Conservation (phyloP, 129 eudicot genomes). For the Tanacetum coccineum region DNA sequence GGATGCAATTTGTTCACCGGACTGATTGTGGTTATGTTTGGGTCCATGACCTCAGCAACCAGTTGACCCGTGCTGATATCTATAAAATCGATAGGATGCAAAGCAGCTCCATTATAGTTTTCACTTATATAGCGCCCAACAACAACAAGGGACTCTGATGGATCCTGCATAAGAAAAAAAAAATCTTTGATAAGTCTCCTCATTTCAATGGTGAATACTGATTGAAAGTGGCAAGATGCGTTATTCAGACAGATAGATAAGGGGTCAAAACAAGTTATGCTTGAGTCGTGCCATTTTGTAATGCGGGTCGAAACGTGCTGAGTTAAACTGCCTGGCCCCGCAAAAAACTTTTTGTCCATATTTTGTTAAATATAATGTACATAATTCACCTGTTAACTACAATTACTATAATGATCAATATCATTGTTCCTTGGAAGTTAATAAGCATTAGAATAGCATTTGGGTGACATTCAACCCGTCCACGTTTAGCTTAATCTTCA, state of each 20-base stretch:
- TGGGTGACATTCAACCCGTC: neutral
- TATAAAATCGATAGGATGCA: constrained; percentile 95
- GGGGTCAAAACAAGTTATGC: neutral
- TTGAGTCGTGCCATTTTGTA: neutral
- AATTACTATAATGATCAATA: too few species aligned
- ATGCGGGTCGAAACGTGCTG: neutral
- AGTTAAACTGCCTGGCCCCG: neutral
- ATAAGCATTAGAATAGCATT: neutral
- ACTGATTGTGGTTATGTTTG: constrained; percentile 90
- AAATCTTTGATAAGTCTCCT: neutral
- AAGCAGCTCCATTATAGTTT: constrained; percentile 82
- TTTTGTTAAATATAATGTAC: too few species aligned
- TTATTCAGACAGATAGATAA: neutral
- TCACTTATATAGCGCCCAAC: constrained; percentile 97
- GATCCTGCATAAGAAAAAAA: constrained; percentile 57
- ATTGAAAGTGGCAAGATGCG: neutral
- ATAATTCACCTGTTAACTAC: too few species aligned
- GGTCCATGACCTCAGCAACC: constrained; percentile 91
- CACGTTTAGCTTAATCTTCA: too few species aligned
- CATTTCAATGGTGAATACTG: neutral
- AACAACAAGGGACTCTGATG: constrained; percentile 87
- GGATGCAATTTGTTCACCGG: constrained; percentile 98
- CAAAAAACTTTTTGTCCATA: neutral
- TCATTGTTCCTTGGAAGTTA: neutral
- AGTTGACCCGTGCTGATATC: constrained; percentile 85